phyloP scores from a whole-genome alignment of 75 land plant genomes.

The Sequoiadendron giganteum region DNA sequence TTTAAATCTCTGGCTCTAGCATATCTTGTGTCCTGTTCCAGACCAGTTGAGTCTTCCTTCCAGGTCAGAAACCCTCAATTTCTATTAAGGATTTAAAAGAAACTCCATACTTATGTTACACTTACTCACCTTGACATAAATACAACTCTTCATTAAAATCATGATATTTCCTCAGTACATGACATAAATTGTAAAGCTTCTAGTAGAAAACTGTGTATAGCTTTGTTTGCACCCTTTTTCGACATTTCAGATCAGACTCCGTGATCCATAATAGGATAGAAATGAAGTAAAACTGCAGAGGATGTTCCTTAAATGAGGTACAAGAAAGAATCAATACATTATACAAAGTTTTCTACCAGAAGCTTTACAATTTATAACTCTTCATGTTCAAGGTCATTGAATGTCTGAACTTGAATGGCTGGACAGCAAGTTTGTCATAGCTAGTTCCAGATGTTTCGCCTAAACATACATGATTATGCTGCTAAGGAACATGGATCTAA shows the following conservation, averaged over 20 bases:
- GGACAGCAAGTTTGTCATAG: background rate
- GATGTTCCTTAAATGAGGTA: too few species aligned
- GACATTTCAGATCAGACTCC: too few species aligned
- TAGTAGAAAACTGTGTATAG: too few species aligned
- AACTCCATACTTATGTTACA: background rate
- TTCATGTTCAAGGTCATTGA: too few species aligned
- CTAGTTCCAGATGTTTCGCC: background rate
- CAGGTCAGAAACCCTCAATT: background rate
- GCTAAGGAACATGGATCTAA: background rate
- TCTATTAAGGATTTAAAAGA: background rate
- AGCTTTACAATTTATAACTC: too few species aligned
- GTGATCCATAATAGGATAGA: too few species aligned
- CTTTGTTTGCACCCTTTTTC: too few species aligned
- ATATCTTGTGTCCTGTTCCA: background rate
- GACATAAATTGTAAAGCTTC: too few species aligned
- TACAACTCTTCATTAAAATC: background rate
- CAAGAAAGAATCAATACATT: too few species aligned
- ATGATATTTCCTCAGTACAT: too few species aligned
- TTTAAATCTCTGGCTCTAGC: background rate
- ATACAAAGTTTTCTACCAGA: too few species aligned
- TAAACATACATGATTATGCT: background rate
- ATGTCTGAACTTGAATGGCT: background rate
- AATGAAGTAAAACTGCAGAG: too few species aligned
- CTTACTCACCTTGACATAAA: background rate
- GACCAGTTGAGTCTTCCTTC: background rate